Base-by-base conservation (phyloP, 202 grass and related monocot species). In the Hordeum pubiflorum region DNA sequence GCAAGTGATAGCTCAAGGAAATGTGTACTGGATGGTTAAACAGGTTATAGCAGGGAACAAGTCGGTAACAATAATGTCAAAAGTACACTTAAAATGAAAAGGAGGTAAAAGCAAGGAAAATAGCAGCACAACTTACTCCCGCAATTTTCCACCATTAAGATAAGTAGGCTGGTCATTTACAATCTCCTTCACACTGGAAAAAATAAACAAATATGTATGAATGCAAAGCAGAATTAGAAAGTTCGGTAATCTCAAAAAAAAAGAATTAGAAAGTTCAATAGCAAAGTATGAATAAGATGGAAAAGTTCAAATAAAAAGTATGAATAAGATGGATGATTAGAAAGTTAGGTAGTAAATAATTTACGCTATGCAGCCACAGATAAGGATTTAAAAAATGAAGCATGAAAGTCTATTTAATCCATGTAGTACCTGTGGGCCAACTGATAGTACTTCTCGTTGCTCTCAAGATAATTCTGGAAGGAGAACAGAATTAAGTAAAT, bases 381-480 rank as follows among this genome's bases (percentile, higher is more conserved):
- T 21, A 70, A 68, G 29, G 46, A 74, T 34, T 74, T 57, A 40
- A 76, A 44, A 70, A 74, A 4, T 74, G 31, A 79, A 73, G 52
- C 79, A 79, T 34, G 63, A 32, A 65, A 52, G 22, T 86, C 57
- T 55, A 74, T 82, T 32, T 59, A 73, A 56, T 83, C 48, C 7
- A 73, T 41, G 55, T 61, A 66, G 34, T 91, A 99, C 96, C 96
- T 99, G 80, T 99, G 96, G 38, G 96, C 96, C 79, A 99, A 79
- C 66, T 91, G 76, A 83, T 99, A 99, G 81, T 99, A 99, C 54
- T 99, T 99, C 43, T 99, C 96, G 63, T 99, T 99, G 89, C 96
- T 99, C 80, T 99, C 96, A 54, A 99, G 81, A 93, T 99, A 99
- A 88, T 99, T 91, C 96, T 99, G 90, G 54, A 92, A 74, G 85